These are phyloP conservation scores for Irpex sp. DNA, from an alignment of 1,284 basidiomycete genomes.

Conservation along the genomic window DNA sequence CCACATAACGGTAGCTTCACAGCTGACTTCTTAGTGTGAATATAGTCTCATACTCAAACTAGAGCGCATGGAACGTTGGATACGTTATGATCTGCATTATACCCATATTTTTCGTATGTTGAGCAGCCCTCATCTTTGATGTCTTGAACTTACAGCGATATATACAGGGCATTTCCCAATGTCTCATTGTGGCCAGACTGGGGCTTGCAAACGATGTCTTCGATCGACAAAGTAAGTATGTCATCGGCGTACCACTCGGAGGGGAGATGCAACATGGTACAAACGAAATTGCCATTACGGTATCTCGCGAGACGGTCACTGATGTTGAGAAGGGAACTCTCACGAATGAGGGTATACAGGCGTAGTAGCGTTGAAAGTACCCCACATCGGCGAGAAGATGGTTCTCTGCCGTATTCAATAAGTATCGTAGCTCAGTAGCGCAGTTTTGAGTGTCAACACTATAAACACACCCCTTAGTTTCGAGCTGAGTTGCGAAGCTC, in stretches of 20 bases:
- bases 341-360: too few relatives aligned
- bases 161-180: constrained; percentile 25
- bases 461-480: too few relatives aligned
- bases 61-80: constrained; percentile 3
- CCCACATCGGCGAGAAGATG: too few relatives aligned
- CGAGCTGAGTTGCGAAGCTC: too few relatives aligned
- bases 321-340: background rate
- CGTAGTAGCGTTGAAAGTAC: too few relatives aligned
- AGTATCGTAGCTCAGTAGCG: too few relatives aligned
- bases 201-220: background rate
- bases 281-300: background rate
- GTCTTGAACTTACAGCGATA: background rate
- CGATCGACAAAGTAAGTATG: background rate
- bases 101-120: constrained; percentile 13
- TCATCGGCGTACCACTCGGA: background rate
- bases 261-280: background rate
- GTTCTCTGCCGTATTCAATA: too few relatives aligned
- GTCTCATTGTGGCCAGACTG: constrained; percentile 16
- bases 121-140: background rate
- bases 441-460: too few relatives aligned
- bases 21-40: background rate
- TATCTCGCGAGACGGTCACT: background rate
- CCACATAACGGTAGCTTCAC: constrained; percentile 23
- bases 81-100: constrained; percentile 18
- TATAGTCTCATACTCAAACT: background rate